These are phyloP conservation scores for Blastobotrys serpentis DNA, from an alignment of 1,139 yeast genomes.

Conservation along the genomic window DNA sequence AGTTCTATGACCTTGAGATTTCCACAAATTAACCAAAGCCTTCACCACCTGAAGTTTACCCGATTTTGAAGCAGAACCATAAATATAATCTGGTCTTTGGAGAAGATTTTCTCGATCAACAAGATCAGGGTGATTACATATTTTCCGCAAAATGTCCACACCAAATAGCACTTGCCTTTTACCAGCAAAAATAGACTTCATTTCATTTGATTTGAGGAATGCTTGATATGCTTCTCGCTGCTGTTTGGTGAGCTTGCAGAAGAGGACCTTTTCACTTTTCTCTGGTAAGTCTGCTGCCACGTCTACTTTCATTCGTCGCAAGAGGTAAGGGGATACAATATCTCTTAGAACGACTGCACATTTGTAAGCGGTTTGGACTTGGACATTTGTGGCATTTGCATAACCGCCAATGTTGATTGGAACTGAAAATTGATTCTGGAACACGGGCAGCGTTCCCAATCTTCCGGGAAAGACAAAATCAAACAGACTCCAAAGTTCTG, in stretches of 20 bases:
- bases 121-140: constrained; percentile 95
- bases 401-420: constrained; percentile 98
- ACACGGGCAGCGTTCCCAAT: constrained; percentile 90
- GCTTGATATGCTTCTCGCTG: constrained; percentile 74
- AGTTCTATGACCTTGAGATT: constrained; percentile 70
- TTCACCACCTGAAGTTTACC: constrained; percentile 91
- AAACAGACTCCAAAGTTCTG: constrained; percentile 90
- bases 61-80: constrained; percentile 69
- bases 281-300: constrained; percentile 97
- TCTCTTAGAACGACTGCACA: constrained; percentile 92
- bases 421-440: constrained; percentile 84
- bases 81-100: constrained; percentile 46
- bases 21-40: constrained; percentile 76
- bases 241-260: constrained; percentile 75
- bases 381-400: constrained; percentile 93
- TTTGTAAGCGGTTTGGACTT: constrained; percentile 93
- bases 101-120: constrained; percentile 54
- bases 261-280: constrained; percentile 89
- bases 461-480: constrained; percentile 95
- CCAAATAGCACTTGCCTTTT: constrained; percentile 83
- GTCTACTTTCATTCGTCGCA: constrained; percentile 85
- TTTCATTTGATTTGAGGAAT: constrained; percentile 74
- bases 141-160: constrained; percentile 82
- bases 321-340: constrained; percentile 80
- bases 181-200: constrained; percentile 70